Evolutionary conservation across 371 early-diverging fungal genomes (phyloP).

Genomic region (Mucor indicus): DNA sequence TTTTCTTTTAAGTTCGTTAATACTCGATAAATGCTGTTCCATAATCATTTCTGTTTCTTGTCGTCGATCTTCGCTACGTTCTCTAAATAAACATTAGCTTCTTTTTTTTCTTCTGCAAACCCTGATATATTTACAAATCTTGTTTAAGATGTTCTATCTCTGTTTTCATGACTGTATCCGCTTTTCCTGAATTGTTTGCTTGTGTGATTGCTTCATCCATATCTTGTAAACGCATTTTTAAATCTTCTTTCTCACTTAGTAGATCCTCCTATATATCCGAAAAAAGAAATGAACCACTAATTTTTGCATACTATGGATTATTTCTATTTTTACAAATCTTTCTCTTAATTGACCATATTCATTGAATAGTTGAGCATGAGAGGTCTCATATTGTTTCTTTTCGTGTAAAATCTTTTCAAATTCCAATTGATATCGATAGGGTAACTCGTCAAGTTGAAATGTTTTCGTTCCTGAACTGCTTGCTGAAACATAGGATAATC

Average conservation of each 20-base stretch:
- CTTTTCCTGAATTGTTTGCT: slow-evolving; percentile 73
- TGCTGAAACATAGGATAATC: slow-evolving; percentile 33
- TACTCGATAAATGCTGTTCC: slow-evolving; percentile 55
- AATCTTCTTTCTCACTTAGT: slow-evolving; percentile 60
- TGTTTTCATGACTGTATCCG: slow-evolving; percentile 81
- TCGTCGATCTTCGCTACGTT: slow-evolving; percentile 73
- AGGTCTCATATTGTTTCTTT: slow-evolving; percentile 55
- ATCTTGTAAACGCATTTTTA: slow-evolving; percentile 63
- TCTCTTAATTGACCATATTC: slow-evolving; percentile 53
- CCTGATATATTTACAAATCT: slow-evolving; percentile 64
- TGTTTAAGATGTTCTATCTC: slow-evolving; percentile 87
- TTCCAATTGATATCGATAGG: slow-evolving; percentile 39
- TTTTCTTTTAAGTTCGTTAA: slow-evolving; percentile 68
- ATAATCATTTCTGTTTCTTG: slow-evolving; percentile 67
- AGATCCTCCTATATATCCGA: slow-evolving; percentile 59
- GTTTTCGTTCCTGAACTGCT: slow-evolving; percentile 23
- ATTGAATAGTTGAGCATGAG: slow-evolving; percentile 46
- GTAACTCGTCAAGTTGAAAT: slow-evolving; percentile 35
- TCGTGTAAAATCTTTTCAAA: slow-evolving; percentile 44
- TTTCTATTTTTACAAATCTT: slow-evolving; percentile 49
- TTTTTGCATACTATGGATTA: neutral
- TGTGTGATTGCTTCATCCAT: slow-evolving; percentile 67
- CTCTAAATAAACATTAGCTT: slow-evolving; percentile 29
- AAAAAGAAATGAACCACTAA: neutral
- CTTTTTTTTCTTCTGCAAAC: neutral